Evolutionary conservation across 2,329 filamentous ascomycete genomes (phyloP).

Genomic region (Helotiales sp.): DNA sequence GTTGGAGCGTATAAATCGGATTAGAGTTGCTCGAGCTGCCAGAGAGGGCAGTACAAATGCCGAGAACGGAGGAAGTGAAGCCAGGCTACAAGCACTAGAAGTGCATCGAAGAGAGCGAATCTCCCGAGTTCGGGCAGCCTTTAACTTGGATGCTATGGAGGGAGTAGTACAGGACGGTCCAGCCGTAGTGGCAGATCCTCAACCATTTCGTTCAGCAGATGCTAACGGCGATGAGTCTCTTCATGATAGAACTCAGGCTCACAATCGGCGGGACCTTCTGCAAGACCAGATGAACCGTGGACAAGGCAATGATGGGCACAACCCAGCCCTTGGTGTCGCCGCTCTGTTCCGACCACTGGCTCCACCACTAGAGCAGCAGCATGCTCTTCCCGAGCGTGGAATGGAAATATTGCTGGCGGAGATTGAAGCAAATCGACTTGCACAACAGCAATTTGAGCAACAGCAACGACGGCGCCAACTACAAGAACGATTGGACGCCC

Average conservation of each 20-base stretch:
- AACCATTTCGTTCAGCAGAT: not conserved
- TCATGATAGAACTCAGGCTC: not conserved
- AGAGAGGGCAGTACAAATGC: not conserved
- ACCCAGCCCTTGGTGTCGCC: no score
- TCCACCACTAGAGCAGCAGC: no score
- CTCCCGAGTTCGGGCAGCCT: not conserved
- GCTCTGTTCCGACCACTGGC: no score
- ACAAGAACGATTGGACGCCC: not conserved
- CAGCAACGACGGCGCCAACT: not conserved
- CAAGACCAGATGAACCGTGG: not conserved
- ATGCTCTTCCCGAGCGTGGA: no score
- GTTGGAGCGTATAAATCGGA: not conserved
- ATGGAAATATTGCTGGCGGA: not conserved
- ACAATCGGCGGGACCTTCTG: no score
- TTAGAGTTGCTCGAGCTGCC: not conserved
- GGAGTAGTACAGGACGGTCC: not conserved
- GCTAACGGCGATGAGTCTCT: not conserved
- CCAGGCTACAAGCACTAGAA: not conserved
- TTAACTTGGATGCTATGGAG: not conserved
- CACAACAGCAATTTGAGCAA: not conserved
- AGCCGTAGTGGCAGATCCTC: not conserved
- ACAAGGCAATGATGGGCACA: no score
- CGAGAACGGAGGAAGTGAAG: not conserved
- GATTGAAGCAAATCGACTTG: not conserved
- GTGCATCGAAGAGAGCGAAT: not conserved